Evolutionary conservation across 1,284 basidiomycete genomes (phyloP), one percentile per base, ranked within the genome.

Genomic region (Trametes polyzona): DNA sequence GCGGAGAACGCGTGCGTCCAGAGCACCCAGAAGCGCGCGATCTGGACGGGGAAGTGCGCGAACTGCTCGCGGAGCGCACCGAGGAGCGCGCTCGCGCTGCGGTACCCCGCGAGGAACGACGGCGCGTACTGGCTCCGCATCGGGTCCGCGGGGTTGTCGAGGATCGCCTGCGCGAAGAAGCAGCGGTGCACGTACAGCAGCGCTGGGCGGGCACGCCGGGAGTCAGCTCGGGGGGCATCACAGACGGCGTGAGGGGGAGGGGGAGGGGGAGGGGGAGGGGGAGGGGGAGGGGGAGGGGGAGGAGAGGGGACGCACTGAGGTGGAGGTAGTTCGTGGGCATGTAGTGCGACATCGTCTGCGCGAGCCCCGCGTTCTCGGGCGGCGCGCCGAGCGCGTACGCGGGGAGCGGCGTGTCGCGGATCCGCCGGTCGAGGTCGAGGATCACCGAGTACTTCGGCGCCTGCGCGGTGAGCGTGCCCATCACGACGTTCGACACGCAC

Each of bases 41-140:
- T 69, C 19, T 80, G 66, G 3, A 76, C 67, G 3, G 83, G 79
- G 30, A 77, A 74, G 37, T 70, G 64, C 8, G 66, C 61, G 69
- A 80, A 82, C 14, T 78, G 73, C 26, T 78, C 69, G 16, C 74
- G 72, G 47, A 86, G 67, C 0, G 75, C 74, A 33, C 77, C 72
- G 32, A 85, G 80, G 12, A 88, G 65, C 14, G 84, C 74, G 77
- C 83, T 88, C 12, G 87, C 83, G 24, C 84, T 86, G 6, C 86
- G 82, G 70, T 87, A 90, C 11, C 83, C 80, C 0, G 88, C 84
- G 62, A 87, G 78, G 27, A 90, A 84, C 0, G 88, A 90, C 0
- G 83, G 82, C 0, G 82, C 77, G 65, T 83, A 89, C 64, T 76
- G 80, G 65, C 88, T 86, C 55, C 76, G 76, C 52, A 85, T 70